Evolutionary conservation across 176 grass and related monocot species (phyloP).

Genomic region (Metroxylon sagu): DNA sequence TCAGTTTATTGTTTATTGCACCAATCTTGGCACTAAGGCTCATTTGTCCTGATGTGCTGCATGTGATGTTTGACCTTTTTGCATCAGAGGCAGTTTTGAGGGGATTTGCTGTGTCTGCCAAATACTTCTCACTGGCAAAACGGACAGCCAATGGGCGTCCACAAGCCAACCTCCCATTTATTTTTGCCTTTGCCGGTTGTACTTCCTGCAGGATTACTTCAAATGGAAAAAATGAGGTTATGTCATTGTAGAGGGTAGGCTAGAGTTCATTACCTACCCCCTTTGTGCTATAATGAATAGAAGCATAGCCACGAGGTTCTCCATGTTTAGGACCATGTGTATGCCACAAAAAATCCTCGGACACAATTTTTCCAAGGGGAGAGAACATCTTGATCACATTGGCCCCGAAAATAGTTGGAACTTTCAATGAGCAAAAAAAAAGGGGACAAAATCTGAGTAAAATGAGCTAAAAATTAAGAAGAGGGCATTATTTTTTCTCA

Average conservation of each 20-base stretch:
- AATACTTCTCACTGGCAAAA: conserved; percentile 66
- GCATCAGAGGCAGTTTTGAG: conserved; percentile 19
- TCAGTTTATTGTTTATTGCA: conserved; percentile 77
- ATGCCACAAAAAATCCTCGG: conserved; percentile 78
- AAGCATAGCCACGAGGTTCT: conserved; percentile 81
- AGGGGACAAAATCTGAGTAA: no score
- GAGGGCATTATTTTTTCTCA: neutral
- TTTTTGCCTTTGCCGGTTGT: conserved; percentile 72
- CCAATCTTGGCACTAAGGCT: conserved; percentile 63
- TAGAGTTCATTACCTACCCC: conserved; percentile 53
- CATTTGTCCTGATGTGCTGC: conserved; percentile 35
- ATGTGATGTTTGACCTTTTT: conserved; percentile 29
- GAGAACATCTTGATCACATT: conserved; percentile 92
- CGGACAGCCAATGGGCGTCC: conserved; percentile 71
- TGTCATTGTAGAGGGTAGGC: neutral
- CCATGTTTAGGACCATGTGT: conserved; percentile 72
- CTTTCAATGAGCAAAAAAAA: no score
- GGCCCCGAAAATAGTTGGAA: conserved; percentile 28
- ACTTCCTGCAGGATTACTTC: conserved; percentile 98
- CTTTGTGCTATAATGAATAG: conserved; percentile 81
- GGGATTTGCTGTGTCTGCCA: conserved; percentile 15
- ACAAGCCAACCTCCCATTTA: conserved; percentile 65
- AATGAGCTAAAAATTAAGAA: conserved; percentile 8
- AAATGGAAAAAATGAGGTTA: conserved; percentile 61
- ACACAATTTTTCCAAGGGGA: conserved; percentile 62